These are phyloP conservation scores for Trametes punicea DNA, from an alignment of 768 basidiomycete genomes.

Conservation along the genomic window DNA sequence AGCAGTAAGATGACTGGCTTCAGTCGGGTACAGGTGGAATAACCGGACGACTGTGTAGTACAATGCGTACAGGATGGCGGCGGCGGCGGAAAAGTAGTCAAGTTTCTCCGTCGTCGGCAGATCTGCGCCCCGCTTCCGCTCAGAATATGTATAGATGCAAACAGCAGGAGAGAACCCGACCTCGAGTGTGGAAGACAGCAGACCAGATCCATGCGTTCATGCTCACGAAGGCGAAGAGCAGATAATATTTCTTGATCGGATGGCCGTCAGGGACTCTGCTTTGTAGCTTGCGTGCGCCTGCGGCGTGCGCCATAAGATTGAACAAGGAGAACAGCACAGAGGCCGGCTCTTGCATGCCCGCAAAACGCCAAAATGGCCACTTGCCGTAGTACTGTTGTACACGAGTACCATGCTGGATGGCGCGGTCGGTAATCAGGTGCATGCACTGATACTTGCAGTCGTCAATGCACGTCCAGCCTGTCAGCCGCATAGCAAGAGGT, in stretches of 20 bases:
- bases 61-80: constrained; percentile 77
- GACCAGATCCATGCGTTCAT: constrained; percentile 95
- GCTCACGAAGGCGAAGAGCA: constrained; percentile 63
- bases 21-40: constrained; percentile 62
- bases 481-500: constrained; percentile 57
- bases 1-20: constrained; percentile 24
- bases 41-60: constrained; percentile 76
- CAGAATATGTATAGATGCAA: not conserved
- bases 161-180: constrained; percentile 40
- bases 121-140: constrained; percentile 46
- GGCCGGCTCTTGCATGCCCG: constrained; percentile 93
- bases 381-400: constrained; percentile 90
- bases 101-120: constrained; percentile 78
- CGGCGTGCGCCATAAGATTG: constrained; percentile 74
- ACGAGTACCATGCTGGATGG: constrained; percentile 37
- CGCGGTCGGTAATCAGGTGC: constrained; percentile 67
- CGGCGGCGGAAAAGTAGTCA: constrained; percentile 94
- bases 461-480: constrained; percentile 84
- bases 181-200: constrained; percentile 87
- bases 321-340: constrained; percentile 86
- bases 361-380: constrained; percentile 91
- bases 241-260: constrained; percentile 69
- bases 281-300: constrained; percentile 51
- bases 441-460: constrained; percentile 91
- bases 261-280: constrained; percentile 49